Base-by-base conservation (phyloP, 2,329 filamentous ascomycete genomes). In the Penicillium griseofulvum region DNA sequence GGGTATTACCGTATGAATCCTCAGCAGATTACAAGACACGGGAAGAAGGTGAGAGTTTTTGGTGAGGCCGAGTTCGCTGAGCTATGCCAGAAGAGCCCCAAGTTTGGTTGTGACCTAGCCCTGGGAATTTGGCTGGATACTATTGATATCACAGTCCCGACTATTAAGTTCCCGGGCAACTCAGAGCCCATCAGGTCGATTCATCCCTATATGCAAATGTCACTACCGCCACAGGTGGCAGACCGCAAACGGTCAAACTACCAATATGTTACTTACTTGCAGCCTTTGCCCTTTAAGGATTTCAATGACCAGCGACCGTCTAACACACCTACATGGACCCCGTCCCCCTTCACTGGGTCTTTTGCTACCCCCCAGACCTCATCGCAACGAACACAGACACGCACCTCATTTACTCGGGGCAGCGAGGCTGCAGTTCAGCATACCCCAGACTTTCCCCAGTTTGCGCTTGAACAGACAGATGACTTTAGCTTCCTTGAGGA, bases 211-310 rank as follows among this genome's bases (percentile, higher is more conserved):
- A 19, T 48, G 43, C 5, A 31, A 4, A 31, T 28, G 14, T 8
- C 16, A n/a, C 36, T 47, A n/a, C 6, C 36, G 1, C 26, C 43
- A 26, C 39, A 38, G 52, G 10, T 1, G 6, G 26, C 17, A 29
- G 19, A 51, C 12, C 17, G 5, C 10, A 19, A 11, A 9, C 39
- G 52, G 19, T 51, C 52, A 22, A 55, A 55, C 22, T 55, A 55
- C 28, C 52, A 55, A 22, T 55, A 55, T 22, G 47, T 45, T 11
- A 55, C 39, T 31, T 55, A 51, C 39, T 31, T 55, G 33, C 52
- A 55, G 47, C 52, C 52, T 10, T 42, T 51, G 10, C 52, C 52
- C 9, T 55, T 55, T 7, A 17, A 33, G 10, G 14, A 33, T 10
- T 51, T 39, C 16, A 41, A 17, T 22, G 9, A 39, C 1, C 52